Evolutionary conservation across 441 rosid genomes (phyloP).

Genomic region (Erodium texanum): DNA sequence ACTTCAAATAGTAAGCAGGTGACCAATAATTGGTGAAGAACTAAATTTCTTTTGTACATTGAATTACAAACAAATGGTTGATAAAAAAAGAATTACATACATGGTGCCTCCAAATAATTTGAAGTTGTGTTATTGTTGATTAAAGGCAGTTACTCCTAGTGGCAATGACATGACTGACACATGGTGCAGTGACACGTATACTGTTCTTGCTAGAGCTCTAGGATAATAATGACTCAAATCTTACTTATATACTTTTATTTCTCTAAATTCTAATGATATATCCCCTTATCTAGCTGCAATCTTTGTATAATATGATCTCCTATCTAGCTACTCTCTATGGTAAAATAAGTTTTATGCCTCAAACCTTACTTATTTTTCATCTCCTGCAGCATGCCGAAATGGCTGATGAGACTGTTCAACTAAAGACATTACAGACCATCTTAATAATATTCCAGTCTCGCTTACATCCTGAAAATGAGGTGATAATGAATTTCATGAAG

Average conservation of each 20-base stretch:
- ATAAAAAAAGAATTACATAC: not conserved
- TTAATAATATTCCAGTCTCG: slow-evolving; percentile 84
- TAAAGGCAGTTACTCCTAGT: not conserved
- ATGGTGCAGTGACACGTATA: not conserved
- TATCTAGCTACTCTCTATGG: slow-evolving; percentile 8
- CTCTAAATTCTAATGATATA: not conserved
- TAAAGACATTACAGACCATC: slow-evolving; percentile 89
- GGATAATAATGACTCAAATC: too few relatives aligned
- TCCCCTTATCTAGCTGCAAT: not conserved
- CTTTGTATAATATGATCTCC: not conserved
- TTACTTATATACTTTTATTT: too few relatives aligned
- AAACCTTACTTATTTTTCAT: slow-evolving; percentile 18
- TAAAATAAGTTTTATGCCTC: not conserved
- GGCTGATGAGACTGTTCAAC: slow-evolving; percentile 82
- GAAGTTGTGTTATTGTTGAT: not conserved
- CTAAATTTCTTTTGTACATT: too few relatives aligned
- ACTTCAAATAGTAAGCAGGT: too few relatives aligned
- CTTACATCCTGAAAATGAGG: slow-evolving; percentile 88
- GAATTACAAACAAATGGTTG: too few relatives aligned
- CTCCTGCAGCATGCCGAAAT: slow-evolving; percentile 86
- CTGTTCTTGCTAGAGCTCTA: not conserved
- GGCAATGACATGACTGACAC: not conserved
- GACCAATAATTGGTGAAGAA: too few relatives aligned
- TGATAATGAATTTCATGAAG: slow-evolving; percentile 21
- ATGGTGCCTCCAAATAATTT: not conserved